Percentiles rank a stretch among this genome's conserved stretches.
Conservation (phyloP, 495 filamentous ascomycete species). For the Parathielavia hyrcaniae region DNA sequence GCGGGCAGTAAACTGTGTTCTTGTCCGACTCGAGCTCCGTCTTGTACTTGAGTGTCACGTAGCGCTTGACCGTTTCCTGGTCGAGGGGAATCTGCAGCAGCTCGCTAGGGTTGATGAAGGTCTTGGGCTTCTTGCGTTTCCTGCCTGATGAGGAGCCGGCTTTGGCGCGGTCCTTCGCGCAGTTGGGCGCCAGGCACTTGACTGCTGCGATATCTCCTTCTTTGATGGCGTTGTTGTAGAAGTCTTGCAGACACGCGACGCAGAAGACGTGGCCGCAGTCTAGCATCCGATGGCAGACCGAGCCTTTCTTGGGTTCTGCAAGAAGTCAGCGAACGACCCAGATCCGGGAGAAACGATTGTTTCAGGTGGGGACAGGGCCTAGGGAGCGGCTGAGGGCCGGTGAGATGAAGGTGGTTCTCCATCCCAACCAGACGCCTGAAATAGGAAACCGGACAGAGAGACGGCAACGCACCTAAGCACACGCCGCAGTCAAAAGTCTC, state of each 20-base stretch:
- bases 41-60: slow-evolving; percentile 84
- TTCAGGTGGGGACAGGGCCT: too few relatives aligned
- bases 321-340: slow-evolving; percentile 21
- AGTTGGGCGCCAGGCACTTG: slow-evolving; percentile 69
- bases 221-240: slow-evolving; percentile 78
- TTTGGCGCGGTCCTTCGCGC: slow-evolving; percentile 55
- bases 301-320: slow-evolving; percentile 84
- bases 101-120: slow-evolving; percentile 75
- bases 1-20: slow-evolving; percentile 87
- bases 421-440: neutral
- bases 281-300: slow-evolving; percentile 66
- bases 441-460: neutral
- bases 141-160: slow-evolving; percentile 22
- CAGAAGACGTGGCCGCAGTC: slow-evolving; percentile 91
- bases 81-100: slow-evolving; percentile 77
- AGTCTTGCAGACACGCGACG: slow-evolving; percentile 73
- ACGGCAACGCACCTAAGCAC: slow-evolving; percentile 54
- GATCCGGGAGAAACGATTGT: neutral
- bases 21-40: slow-evolving; percentile 84
- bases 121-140: slow-evolving; percentile 46
- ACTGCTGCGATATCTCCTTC: slow-evolving; percentile 76
- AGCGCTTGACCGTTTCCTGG: slow-evolving; percentile 70
- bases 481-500: slow-evolving; percentile 87
- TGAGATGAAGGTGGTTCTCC: neutral
- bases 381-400: neutral